Evolutionary conservation across 139 green algal species (phyloP), one percentile per base, ranked within the genome.

Genomic region (Eudorina sp.): DNA sequence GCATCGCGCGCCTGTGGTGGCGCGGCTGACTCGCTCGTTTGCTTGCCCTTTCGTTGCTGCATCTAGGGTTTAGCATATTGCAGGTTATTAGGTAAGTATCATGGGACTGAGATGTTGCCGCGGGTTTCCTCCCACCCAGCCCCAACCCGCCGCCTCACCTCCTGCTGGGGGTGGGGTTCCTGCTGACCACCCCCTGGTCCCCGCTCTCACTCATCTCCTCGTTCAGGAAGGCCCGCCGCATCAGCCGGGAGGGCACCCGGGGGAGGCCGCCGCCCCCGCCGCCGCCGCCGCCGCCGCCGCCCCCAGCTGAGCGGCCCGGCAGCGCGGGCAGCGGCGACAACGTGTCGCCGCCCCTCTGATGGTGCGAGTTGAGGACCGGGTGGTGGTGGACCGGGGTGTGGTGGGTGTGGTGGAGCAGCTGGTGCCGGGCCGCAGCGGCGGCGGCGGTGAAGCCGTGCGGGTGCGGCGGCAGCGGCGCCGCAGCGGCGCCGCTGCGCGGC

Each of bases 171-270:
- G 82, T 88, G 21, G 82, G 82, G 46, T 88, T 88, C 21, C 82
- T 38, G 82, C 66, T 88, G 46, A 69, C 40, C 3, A 18, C 34
- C 16, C n/a, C 46, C 29, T 80, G 29, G 2, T 80, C 64, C 21
- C 64, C 82, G 4, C 4, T 27, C 34, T 88, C 82, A 25, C n/a
- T 43, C 82, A 80, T 43, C 64, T 79, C 82, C 29, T 80, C 80
- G 18, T 5, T 66, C 60, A 86, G 46, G 25, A 88, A 43, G 19
- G 60, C 53, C 1, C 82, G 66, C 34, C 66, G 82, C 82, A 88
- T 88, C 13, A 88, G 82, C 64, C 82, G 82, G 38, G 82, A 88
- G 4, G 82, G 82, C 62, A 88, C 82, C 1, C 82, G 82, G 18
- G 82, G 82, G 27, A 88, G 34, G 19, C 82, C 64, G 29, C 40